A percentile compares a stretch with the other conserved stretches of the same genome.
These are phyloP conservation scores for Hypoxylon sp. DNA, from an alignment of 2,329 filamentous ascomycete species.

Conservation along the genomic window DNA sequence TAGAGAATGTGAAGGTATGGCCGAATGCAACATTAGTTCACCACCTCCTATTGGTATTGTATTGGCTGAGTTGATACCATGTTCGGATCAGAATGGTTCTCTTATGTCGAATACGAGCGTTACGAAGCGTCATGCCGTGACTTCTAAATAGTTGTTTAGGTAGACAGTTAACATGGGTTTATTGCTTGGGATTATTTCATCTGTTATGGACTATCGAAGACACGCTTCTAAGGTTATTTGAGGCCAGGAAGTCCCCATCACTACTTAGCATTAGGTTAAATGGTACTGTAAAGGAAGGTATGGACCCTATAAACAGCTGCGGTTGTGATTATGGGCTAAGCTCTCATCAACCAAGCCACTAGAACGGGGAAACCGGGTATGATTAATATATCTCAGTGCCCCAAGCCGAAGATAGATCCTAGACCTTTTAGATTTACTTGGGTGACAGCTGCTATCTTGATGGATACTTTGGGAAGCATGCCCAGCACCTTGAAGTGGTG, in stretches of 20 bases:
- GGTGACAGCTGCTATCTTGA: background rate
- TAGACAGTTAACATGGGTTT: background rate
- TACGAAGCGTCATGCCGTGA: too few relatives aligned
- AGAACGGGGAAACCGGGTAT: background rate
- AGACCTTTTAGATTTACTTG: background rate
- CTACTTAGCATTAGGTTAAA: background rate
- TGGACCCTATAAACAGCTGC: background rate
- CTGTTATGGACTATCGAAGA: background rate
- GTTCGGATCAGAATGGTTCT: background rate
- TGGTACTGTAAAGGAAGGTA: background rate
- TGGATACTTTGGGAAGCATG: too few relatives aligned
- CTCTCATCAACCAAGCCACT: background rate
- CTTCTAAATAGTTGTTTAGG: background rate
- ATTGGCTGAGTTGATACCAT: background rate
- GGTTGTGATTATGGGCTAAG: background rate
- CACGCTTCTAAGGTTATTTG: background rate
- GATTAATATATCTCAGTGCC: background rate
- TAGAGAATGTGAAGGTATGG: background rate
- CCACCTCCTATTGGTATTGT: background rate
- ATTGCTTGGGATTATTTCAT: background rate
- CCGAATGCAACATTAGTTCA: slow-evolving; percentile 9
- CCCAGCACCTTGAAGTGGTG: too few relatives aligned
- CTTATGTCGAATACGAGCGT: background rate
- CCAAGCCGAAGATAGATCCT: background rate
- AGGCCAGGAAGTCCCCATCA: background rate